Percentiles rank a stretch among this genome's conserved stretches.
Evolutionary conservation across 2,329 filamentous ascomycete genomes (phyloP).

Genomic region (Didymella pinodella): DNA sequence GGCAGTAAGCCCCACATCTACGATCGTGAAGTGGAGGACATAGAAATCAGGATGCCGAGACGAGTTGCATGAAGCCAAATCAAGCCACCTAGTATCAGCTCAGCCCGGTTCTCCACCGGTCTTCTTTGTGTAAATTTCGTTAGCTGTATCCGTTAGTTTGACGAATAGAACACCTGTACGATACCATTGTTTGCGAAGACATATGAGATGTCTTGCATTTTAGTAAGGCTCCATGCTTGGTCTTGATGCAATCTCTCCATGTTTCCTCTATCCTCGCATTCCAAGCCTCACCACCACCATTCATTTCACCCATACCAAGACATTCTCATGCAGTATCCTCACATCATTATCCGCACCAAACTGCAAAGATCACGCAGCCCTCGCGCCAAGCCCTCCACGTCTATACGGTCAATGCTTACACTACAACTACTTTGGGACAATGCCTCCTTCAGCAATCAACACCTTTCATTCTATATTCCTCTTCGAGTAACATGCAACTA

Average conservation of each 20-base stretch:
- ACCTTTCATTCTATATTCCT: conserved; percentile 19
- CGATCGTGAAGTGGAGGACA: conserved; percentile 40
- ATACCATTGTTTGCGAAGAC: neutral
- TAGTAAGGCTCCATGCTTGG: neutral
- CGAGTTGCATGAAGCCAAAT: conserved; percentile 22
- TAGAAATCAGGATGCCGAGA: conserved; percentile 31
- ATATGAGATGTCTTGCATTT: neutral
- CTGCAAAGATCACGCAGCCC: neutral
- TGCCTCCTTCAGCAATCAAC: conserved; percentile 35
- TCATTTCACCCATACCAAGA: conserved; percentile 3
- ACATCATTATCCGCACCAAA: neutral
- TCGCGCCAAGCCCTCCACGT: conserved; percentile 22
- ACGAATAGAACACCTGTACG: neutral
- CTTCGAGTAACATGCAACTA: conserved; percentile 20
- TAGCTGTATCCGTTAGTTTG: neutral
- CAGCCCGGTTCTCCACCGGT: neutral
- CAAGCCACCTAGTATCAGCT: neutral
- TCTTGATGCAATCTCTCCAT: neutral
- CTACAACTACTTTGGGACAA: conserved; percentile 18
- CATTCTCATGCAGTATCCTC: neutral
- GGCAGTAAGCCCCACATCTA: conserved; percentile 26
- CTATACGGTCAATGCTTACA: no score
- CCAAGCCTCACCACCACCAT: neutral
- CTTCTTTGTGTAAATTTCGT: neutral
- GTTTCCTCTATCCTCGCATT: no score